Percentiles rank a stretch among this genome's conserved stretches.
These are phyloP conservation scores for Yarrowia galli DNA, from an alignment of 1,139 yeast species.

Conservation along the genomic window DNA sequence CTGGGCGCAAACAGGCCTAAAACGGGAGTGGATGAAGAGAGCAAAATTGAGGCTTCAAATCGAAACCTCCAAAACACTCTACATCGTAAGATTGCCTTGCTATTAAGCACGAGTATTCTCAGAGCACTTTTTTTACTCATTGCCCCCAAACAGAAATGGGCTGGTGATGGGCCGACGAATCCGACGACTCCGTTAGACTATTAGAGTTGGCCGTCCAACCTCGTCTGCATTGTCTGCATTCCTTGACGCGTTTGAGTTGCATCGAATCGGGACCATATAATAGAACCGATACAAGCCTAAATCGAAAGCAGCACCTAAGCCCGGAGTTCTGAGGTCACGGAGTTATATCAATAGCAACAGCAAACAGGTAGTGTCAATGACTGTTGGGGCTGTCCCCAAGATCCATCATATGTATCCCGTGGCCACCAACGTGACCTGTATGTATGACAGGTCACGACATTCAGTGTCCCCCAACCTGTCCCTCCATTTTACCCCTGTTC, in stretches of 20 bases:
- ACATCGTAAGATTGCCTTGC: neutral
- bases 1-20: neutral
- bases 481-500: neutral
- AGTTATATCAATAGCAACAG: too few relatives aligned
- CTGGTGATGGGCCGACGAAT: slow-evolving; percentile 21
- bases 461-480: too few relatives aligned
- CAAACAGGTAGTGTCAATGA: too few relatives aligned
- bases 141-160: slow-evolving; percentile 25
- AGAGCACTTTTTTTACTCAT: neutral
- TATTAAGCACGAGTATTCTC: too few relatives aligned
- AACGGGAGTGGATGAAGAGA: neutral
- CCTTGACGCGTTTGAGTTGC: slow-evolving; percentile 22
- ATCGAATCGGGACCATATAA: slow-evolving; percentile 2
- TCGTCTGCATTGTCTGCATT: too few relatives aligned
- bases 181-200: neutral
- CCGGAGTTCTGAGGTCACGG: neutral
- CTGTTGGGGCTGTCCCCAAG: too few relatives aligned
- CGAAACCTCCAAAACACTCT: too few relatives aligned
- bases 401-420: too few relatives aligned
- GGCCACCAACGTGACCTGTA: too few relatives aligned
- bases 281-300: neutral
- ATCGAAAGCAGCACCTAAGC: neutral
- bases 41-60: too few relatives aligned
- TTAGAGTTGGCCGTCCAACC: neutral
- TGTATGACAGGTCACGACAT: too few relatives aligned